Conservation (phyloP, 768 basidiomycete genomes). For the Crucibulum laeve region DNA sequence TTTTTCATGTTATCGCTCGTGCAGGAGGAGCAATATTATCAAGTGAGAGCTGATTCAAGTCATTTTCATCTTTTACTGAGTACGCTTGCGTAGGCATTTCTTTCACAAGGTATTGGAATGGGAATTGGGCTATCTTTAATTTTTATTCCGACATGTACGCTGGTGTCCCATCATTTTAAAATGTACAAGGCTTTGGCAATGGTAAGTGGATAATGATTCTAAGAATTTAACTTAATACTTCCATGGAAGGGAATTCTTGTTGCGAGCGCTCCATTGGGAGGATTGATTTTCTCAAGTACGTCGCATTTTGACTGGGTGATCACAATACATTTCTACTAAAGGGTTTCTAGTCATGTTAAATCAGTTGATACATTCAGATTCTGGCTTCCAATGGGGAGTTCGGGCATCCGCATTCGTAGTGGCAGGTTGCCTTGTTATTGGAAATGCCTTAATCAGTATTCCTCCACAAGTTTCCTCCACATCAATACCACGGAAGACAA, state of each 20-base stretch:
- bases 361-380: not conserved
- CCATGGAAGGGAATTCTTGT: not conserved
- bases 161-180: not conserved
- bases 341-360: not conserved
- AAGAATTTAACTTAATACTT: not conserved
- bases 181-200: not conserved
- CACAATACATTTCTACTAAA: not conserved
- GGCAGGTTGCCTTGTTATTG: slow-evolving; percentile 1
- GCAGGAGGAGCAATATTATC: slow-evolving; percentile 6
- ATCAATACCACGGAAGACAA: not conserved
- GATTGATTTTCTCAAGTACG: not conserved
- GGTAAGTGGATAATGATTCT: not conserved
- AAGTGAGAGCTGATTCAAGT: slow-evolving; percentile 3
- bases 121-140: not conserved
- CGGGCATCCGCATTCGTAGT: slow-evolving; percentile 1
- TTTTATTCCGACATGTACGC: not conserved
- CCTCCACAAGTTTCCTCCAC: slow-evolving; percentile 1
- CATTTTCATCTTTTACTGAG: too few species aligned
- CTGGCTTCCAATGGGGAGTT: not conserved
- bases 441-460: slow-evolving; percentile 5
- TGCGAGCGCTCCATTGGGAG: not conserved
- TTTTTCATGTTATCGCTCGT: slow-evolving; percentile 6
- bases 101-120: not conserved
- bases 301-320: not conserved
- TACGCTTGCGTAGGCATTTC: too few species aligned